Evolutionary conservation across 257 asterid species (phyloP).

Genomic region (Solanum sparsipilum): DNA sequence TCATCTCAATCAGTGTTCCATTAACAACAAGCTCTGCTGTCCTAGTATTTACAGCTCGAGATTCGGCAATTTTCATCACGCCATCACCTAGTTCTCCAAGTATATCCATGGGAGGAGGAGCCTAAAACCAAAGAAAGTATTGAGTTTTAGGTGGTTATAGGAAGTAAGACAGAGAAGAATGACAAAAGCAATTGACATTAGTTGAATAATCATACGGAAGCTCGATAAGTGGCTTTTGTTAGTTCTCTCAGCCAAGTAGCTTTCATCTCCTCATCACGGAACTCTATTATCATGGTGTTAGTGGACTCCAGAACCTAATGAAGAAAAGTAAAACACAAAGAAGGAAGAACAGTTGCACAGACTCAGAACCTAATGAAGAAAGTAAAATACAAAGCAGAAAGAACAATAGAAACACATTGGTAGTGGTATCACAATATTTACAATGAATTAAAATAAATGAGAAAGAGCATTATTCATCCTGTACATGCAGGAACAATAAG

Average conservation of each 20-base stretch:
- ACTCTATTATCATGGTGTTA: conserved; percentile 74
- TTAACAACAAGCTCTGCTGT: conserved; percentile 85
- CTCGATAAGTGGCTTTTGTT: conserved; percentile 85
- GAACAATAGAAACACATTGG: background rate
- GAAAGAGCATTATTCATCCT: background rate
- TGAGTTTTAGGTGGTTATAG: conserved; percentile 1
- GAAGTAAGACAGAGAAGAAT: conserved; percentile 2
- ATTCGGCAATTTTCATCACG: conserved; percentile 32
- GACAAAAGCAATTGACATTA: background rate
- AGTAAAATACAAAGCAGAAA: background rate
- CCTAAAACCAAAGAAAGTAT: conserved; percentile 36
- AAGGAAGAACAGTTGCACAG: conserved; percentile 3
- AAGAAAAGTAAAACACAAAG: conserved; percentile 7
- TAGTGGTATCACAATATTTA: background rate
- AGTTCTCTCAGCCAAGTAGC: conserved; percentile 76
- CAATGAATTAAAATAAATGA: background rate
- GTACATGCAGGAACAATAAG: background rate
- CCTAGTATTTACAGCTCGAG: conserved; percentile 25
- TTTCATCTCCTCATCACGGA: conserved; percentile 70
- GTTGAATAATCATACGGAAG: conserved; percentile 64
- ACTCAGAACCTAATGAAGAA: background rate
- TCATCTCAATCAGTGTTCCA: conserved; percentile 74
- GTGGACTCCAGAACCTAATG: conserved; percentile 84
- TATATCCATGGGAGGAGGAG: conserved; percentile 71
- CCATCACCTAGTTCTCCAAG: conserved; percentile 58